Percentiles rank a stretch among this genome's conserved stretches.
These are phyloP conservation scores for Pleurotus djamor DNA, from an alignment of 768 basidiomycete genomes.

Conservation along the genomic window DNA sequence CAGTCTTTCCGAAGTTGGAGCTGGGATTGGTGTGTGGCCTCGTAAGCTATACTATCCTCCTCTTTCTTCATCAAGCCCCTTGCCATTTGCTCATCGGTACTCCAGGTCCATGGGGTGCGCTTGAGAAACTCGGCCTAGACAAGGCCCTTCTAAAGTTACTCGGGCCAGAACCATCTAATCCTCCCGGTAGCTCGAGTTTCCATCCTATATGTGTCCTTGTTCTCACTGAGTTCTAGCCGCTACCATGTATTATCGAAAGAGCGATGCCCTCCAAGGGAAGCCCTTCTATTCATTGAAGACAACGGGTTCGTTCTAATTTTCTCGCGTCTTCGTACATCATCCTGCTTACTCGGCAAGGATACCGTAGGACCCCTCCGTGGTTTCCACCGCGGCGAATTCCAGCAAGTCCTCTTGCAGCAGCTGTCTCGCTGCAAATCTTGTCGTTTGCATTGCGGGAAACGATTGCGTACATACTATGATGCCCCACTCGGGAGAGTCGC, in stretches of 20 bases:
- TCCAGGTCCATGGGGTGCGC: slow-evolving; percentile 48
- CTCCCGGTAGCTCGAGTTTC: slow-evolving; percentile 27
- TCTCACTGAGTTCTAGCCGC: slow-evolving; percentile 32
- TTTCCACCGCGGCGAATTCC: slow-evolving; percentile 71
- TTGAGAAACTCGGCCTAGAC: slow-evolving; percentile 43
- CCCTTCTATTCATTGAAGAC: slow-evolving; percentile 53
- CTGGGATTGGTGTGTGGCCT: slow-evolving; percentile 55
- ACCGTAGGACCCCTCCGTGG: slow-evolving; percentile 26
- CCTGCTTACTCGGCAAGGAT: slow-evolving; percentile 9
- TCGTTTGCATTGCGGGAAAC: slow-evolving; percentile 52
- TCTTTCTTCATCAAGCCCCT: slow-evolving; percentile 1
- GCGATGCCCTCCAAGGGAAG: slow-evolving; percentile 48
- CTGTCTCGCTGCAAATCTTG: slow-evolving; percentile 38
- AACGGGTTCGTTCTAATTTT: slow-evolving; percentile 39
- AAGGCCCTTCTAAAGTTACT: slow-evolving; percentile 37
- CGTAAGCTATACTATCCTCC: slow-evolving; percentile 27
- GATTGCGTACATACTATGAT: slow-evolving; percentile 55
- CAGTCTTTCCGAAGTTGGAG: slow-evolving; percentile 54
- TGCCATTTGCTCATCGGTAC: slow-evolving; percentile 3
- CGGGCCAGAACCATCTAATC: slow-evolving; percentile 31
- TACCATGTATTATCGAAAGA: slow-evolving; percentile 55
- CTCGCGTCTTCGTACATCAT: not conserved
- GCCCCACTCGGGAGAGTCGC: slow-evolving; percentile 36
- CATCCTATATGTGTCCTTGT: slow-evolving; percentile 4
- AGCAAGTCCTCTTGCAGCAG: slow-evolving; percentile 49